Evolutionary conservation across 768 basidiomycete genomes (phyloP), one percentile per base, ranked within the genome.

Genomic region (Ramaria sp.): DNA sequence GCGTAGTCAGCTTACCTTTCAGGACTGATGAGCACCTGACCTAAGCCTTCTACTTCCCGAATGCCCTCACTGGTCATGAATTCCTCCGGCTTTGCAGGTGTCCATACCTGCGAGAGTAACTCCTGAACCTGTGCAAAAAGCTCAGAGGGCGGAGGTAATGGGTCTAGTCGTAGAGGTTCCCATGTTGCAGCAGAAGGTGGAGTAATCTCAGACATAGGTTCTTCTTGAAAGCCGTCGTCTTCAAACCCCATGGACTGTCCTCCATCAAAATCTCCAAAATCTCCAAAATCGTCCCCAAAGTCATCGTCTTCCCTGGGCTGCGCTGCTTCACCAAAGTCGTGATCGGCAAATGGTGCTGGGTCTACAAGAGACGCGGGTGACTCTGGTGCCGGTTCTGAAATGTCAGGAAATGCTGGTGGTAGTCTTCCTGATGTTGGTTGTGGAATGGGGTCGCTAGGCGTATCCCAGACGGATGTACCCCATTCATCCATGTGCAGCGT

Each of bases 201-300:
- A 43, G 36, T 30, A 24, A 55, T 55, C 24, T 7, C 43, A 67
- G 68, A 42, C 73, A 76, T 27, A 75, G 69, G 3, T 70, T 76
- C 42, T 70, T 65, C 45, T 63, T 68, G 34, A 67, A 58, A 61
- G 71, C 67, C 48, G 47, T 36, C 24, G 63, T 78, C 73, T 32
- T 27, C 47, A 36, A 38, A 25, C 18, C 47, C 30, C 25, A 57
- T 37, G 32, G 28, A 18, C 51, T 64, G 36, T 65, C 60, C 9
- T 63, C 58, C 22, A 52, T 60, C 80, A 34, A 34, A 34, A 58
- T 87, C 87, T 61, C 81, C 88, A 66, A 91, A 91, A 63, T 92
- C 91, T 16, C 84, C 88, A 67, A 91, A 91, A 60, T 91, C 63
- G 50, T 64, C 88, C 48, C 82, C 87, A 67, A 89, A 89, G 56